Percentiles rank a stretch among this genome's conserved stretches.
phyloP scores from a whole-genome alignment of 495 filamentous ascomycete species.

The Hypoxylon perforatum region DNA sequence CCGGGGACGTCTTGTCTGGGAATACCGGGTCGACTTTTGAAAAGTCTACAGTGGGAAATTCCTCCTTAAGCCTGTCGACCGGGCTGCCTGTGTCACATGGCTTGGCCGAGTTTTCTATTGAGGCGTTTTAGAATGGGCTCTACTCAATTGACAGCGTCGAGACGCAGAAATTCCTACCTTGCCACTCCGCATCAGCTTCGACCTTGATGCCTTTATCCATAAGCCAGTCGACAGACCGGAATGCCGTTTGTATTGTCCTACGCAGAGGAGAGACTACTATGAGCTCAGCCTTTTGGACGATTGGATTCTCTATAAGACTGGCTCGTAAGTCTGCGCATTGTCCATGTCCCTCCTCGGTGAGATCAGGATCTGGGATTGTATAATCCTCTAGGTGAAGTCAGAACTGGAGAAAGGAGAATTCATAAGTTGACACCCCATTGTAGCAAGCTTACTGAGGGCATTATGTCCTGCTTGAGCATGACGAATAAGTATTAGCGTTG shows the following conservation, averaged over 20 bases:
- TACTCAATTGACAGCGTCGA: not conserved
- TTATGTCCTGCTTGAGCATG: constrained; percentile 70
- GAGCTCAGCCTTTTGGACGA: constrained; percentile 63
- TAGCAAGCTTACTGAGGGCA: constrained; percentile 51
- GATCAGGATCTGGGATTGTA: constrained; percentile 62
- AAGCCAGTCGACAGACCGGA: constrained; percentile 61
- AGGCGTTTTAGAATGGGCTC: constrained; percentile 18
- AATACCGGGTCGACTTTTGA: constrained; percentile 63
- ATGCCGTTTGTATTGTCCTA: constrained; percentile 67
- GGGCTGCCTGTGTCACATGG: constrained; percentile 67
- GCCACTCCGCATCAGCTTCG: constrained; percentile 64
- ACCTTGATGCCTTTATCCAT: constrained; percentile 63
- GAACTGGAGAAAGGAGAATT: constrained; percentile 2
- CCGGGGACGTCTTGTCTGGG: constrained; percentile 64
- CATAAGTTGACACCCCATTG: constrained; percentile 5
- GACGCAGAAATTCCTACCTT: constrained; percentile 46
- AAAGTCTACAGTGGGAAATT: constrained; percentile 67
- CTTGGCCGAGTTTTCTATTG: constrained; percentile 64
- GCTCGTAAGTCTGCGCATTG: constrained; percentile 63
- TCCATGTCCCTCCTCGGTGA: constrained; percentile 63
- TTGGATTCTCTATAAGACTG: constrained; percentile 55
- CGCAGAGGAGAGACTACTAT: constrained; percentile 69
- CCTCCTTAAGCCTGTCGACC: constrained; percentile 51
- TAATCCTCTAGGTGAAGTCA: constrained; percentile 59
- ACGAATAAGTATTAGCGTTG: constrained; percentile 68